Percentiles rank a stretch among this genome's conserved stretches.
These are phyloP conservation scores for Debaryomyces fabryi DNA, from an alignment of 1,139 yeast genomes.

Conservation along the genomic window DNA sequence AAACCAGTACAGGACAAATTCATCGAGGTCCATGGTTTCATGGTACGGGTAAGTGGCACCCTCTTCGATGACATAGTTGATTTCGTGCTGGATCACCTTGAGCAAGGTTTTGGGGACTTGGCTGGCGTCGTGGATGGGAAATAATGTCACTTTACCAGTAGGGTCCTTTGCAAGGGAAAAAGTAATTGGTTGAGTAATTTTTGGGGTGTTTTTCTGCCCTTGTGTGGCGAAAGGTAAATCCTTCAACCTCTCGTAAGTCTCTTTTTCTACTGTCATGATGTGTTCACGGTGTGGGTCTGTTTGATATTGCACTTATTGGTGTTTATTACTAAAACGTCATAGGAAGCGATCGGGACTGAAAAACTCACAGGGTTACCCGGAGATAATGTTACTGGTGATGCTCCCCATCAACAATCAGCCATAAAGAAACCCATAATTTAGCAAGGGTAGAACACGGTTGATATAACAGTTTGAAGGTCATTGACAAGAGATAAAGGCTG, in stretches of 20 bases:
- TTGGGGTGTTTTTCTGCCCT: slow-evolving; percentile 25
- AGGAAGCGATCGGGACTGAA: not conserved
- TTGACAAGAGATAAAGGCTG: not conserved
- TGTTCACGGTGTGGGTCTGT: too few relatives aligned
- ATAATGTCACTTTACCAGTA: slow-evolving; percentile 33
- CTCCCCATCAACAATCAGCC: slow-evolving; percentile 1
- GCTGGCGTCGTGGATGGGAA: slow-evolving; percentile 31
- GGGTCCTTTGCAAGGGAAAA: slow-evolving; percentile 34
- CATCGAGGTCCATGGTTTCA: slow-evolving; percentile 27
- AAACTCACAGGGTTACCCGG: slow-evolving; percentile 6
- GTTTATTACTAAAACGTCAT: not conserved
- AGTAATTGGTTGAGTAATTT: slow-evolving; percentile 27
- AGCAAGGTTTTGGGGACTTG: slow-evolving; percentile 41
- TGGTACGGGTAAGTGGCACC: slow-evolving; percentile 55
- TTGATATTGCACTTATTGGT: not conserved
- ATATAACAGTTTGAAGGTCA: not conserved
- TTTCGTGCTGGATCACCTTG: slow-evolving; percentile 36
- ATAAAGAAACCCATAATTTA: not conserved
- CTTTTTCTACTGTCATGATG: slow-evolving; percentile 5
- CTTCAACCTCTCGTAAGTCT: slow-evolving; percentile 17
- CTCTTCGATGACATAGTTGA: slow-evolving; percentile 50
- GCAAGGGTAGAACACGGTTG: not conserved
- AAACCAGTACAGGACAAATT: slow-evolving; percentile 47
- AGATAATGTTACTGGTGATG: not conserved
- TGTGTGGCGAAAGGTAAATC: slow-evolving; percentile 40